These are phyloP conservation scores for Corylus heterophylla DNA, from an alignment of 306 rosid species.

Conservation along the genomic window DNA sequence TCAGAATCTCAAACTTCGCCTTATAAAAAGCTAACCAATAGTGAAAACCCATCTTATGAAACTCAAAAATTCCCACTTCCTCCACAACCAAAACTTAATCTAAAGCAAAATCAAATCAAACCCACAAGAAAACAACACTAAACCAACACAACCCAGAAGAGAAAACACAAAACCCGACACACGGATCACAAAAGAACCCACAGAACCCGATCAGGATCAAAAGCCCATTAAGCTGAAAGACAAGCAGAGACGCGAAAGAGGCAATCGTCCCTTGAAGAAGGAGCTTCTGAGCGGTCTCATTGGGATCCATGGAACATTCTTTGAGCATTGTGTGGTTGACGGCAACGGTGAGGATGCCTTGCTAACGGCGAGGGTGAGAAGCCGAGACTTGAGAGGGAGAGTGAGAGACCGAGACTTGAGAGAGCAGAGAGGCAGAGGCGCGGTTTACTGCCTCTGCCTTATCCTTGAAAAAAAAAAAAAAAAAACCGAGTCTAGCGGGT, in stretches of 20 bases:
- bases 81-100: slow-evolving; percentile 24
- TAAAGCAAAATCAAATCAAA: slow-evolving; percentile 35
- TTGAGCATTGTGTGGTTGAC: slow-evolving; percentile 72
- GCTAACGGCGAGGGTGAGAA: no score
- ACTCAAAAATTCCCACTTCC: slow-evolving; percentile 35
- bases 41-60: slow-evolving; percentile 44
- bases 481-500: no score
- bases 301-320: slow-evolving; percentile 98
- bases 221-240: slow-evolving; percentile 15
- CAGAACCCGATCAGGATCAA: slow-evolving; percentile 35
- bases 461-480: no score
- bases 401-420: no score
- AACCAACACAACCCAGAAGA: slow-evolving; percentile 23
- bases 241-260: background rate
- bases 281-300: slow-evolving; percentile 90
- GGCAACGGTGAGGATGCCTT: no score
- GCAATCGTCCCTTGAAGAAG: slow-evolving; percentile 71
- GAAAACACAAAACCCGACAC: slow-evolving; percentile 25
- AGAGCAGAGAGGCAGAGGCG: no score
- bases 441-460: no score
- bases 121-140: background rate
- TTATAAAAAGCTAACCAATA: slow-evolving; percentile 39
- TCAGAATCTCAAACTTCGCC: slow-evolving; percentile 33
- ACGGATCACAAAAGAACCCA: slow-evolving; percentile 47
- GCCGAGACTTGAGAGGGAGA: no score